Conservation (phyloP, 208 protist species). For the Leishmania major region DNA sequence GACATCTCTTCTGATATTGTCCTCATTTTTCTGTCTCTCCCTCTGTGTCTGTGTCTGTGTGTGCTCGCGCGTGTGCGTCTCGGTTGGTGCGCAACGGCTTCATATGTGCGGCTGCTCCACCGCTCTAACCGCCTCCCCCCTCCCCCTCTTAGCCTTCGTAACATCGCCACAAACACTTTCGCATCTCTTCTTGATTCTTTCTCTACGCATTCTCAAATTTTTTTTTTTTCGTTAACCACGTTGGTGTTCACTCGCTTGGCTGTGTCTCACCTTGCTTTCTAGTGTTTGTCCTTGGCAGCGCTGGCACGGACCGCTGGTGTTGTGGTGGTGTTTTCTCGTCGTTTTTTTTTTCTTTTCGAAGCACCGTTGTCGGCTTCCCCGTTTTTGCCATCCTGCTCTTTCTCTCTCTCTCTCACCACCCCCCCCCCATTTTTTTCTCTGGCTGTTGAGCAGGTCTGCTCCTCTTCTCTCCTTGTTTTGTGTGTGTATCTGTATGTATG, state of each 20-base stretch:
- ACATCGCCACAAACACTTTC: not conserved
- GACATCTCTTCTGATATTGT: not conserved
- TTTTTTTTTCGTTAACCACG: not conserved
- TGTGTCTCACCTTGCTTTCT: not conserved
- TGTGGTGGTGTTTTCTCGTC: not conserved
- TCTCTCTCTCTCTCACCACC: not conserved
- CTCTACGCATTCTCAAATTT: not conserved
- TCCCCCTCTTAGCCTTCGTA: not conserved
- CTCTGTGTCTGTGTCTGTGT: not conserved
- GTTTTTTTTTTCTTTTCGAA: not conserved
- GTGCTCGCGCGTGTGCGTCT: not conserved
- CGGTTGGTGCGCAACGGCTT: not conserved
- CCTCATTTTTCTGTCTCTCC: not conserved
- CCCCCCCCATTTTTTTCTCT: not conserved
- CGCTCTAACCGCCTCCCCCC: not conserved
- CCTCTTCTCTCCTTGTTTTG: not conserved
- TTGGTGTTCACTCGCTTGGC: not conserved
- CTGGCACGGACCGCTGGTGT: not conserved
- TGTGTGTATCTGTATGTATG: not conserved
- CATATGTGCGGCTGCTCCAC: not conserved
- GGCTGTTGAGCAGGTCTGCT: not conserved
- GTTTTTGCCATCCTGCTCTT: not conserved
- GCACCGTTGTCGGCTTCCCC: not conserved
- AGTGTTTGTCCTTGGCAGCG: not conserved
- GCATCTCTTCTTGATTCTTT: not conserved